Evolutionary conservation across 2,329 filamentous ascomycete genomes (phyloP).

Genomic region (Diaporthe caulivora): DNA sequence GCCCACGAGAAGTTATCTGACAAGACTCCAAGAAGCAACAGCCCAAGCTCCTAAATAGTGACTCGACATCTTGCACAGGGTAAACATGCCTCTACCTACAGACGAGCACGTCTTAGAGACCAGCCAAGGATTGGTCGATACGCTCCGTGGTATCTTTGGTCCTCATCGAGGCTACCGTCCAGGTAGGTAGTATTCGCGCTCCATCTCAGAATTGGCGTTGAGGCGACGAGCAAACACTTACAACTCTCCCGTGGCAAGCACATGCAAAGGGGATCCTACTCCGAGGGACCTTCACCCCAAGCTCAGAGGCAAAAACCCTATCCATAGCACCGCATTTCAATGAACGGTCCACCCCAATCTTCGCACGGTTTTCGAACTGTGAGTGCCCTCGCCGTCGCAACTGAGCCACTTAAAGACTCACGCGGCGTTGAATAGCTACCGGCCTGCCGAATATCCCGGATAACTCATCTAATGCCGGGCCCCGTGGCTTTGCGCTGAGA

Average conservation of each 20-base stretch:
- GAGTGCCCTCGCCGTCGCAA: neutral
- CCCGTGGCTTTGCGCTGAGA: conserved; percentile 61
- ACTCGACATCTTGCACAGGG: neutral
- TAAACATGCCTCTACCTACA: conserved; percentile 58
- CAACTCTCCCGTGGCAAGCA: conserved; percentile 45
- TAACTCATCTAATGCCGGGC: conserved; percentile 59
- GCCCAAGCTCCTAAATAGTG: neutral
- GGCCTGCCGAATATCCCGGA: conserved; percentile 64
- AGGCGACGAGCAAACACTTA: neutral
- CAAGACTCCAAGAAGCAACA: neutral
- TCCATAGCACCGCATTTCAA: conserved; percentile 63
- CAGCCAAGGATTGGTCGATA: conserved; percentile 50
- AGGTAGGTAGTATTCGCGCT: conserved; percentile 43
- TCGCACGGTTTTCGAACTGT: conserved; percentile 61
- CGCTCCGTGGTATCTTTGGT: conserved; percentile 53
- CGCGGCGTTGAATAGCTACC: conserved; percentile 50
- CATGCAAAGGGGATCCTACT: conserved; percentile 67
- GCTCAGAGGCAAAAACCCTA: conserved; percentile 55
- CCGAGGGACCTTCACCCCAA: conserved; percentile 65
- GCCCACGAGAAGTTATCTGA: neutral
- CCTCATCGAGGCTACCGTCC: conserved; percentile 56
- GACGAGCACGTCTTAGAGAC: conserved; percentile 54
- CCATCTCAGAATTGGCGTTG: no score
- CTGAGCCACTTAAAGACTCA: neutral
- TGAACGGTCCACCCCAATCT: conserved; percentile 56